Evolutionary conservation across 768 basidiomycete genomes (phyloP), one percentile per base, ranked within the genome.

Genomic region (Melanogaster broomeanus): DNA sequence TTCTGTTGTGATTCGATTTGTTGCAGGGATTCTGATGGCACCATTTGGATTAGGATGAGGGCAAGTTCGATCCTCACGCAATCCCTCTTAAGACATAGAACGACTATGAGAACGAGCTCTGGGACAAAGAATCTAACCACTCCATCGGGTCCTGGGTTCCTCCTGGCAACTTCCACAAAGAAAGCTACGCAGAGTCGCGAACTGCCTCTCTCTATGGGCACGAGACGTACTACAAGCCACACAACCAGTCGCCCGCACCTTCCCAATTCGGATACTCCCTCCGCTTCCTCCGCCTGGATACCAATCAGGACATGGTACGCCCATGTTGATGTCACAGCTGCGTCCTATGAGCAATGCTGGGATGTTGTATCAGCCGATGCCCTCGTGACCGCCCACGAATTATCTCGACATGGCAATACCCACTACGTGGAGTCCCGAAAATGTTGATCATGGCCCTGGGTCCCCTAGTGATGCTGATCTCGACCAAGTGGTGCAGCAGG

Each of bases 1-100:
- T 25, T 18, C 3, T n/a, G 30, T 27, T 31, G 42, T 45, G 11
- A 8, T 25, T 8, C 25, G n/a, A 16, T n/a, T 12, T 22, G 19
- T 31, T 37, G 41, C 19, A 24, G 52, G 24, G 58, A 41, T 51
- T 6, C 56, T 55, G 5, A 63, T 22, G 22, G 30, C 21, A 1
- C 8, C 31, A 42, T 54, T 37, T 21, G 21, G 41, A 46, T 12
- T 52, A 94, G 93, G 96, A 98, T 58, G 96, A 98, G 70, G 96
- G 96, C 65, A 94, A 93, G 70, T 99, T 98, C 46, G 95, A 99
- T 72, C 90, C 94, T 4, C 80, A 87, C 11, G 80, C 85, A 7
- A 98, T 99, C 58, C 96, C 96, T 8, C 79, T 98, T 58, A 98
- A 98, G 74, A 92, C 88, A 0, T 98, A 96, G 96, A 91, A 84